Evolutionary conservation across 495 filamentous ascomycete species (phyloP).

Genomic region (Aspergillus bertholletiae): DNA sequence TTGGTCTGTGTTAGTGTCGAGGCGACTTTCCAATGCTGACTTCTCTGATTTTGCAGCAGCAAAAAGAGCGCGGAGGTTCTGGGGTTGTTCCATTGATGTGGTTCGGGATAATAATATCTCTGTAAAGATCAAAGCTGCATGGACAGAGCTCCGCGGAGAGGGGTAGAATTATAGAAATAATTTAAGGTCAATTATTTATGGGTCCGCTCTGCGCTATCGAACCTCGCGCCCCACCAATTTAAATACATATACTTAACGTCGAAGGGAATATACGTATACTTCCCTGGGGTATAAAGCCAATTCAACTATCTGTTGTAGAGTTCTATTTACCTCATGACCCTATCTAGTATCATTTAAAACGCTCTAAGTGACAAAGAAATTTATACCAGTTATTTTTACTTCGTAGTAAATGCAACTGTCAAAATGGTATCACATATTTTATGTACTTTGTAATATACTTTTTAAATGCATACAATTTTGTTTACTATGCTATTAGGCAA

Average conservation of each 20-base stretch:
- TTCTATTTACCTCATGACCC: too few relatives aligned
- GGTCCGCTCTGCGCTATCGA: conserved; percentile 9
- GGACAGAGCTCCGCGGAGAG: conserved; percentile 11
- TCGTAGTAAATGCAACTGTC: too few relatives aligned
- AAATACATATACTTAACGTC: too few relatives aligned
- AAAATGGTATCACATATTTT: too few relatives aligned
- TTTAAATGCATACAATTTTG: too few relatives aligned
- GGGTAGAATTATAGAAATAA: conserved; percentile 8
- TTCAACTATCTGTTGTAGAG: too few relatives aligned
- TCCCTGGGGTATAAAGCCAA: background rate
- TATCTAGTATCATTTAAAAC: too few relatives aligned
- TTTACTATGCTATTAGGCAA: too few relatives aligned
- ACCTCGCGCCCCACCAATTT: background rate
- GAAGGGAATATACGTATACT: too few relatives aligned
- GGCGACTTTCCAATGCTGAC: conserved; percentile 41
- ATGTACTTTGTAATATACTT: too few relatives aligned
- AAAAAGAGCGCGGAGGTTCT: conserved; percentile 59
- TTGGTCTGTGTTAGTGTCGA: conserved; percentile 50
- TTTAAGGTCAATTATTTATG: background rate
- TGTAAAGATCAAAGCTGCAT: background rate
- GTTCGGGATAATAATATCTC: background rate
- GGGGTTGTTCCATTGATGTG: conserved; percentile 51
- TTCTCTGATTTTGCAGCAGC: conserved; percentile 53
- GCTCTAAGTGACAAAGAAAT: too few relatives aligned
- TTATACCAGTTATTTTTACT: too few relatives aligned